phyloP scores from a whole-genome alignment of 306 rosid genomes.

The Oxytropis ochrocephala region DNA sequence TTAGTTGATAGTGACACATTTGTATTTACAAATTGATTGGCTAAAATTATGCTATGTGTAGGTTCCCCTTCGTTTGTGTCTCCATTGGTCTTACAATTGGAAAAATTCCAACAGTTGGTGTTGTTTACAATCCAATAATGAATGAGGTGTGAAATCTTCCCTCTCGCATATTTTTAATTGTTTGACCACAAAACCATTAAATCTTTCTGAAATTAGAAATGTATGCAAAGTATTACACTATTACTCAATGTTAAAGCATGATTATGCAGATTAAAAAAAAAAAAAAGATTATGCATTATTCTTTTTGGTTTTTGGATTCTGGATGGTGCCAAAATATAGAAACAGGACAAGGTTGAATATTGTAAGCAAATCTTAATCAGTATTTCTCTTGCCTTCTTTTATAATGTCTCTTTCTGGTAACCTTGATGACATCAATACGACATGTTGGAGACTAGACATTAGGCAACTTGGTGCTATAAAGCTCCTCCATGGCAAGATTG shows the following conservation, averaged over 20 bases:
- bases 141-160: constrained; percentile 62
- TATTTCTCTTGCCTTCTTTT: background rate
- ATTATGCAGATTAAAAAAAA: too few species aligned
- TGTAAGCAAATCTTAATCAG: background rate
- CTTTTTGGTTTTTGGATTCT: background rate
- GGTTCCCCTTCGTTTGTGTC: constrained; percentile 93
- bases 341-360: background rate
- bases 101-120: constrained; percentile 79
- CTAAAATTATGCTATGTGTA: constrained; percentile 20
- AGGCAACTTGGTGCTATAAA: background rate
- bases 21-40: constrained; percentile 10
- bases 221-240: background rate
- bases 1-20: constrained; percentile 5
- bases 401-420: background rate
- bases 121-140: constrained; percentile 90
- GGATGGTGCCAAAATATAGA: background rate
- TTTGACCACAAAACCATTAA: background rate
- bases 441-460: background rate
- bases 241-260: background rate
- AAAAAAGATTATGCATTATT: background rate
- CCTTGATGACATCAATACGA: background rate
- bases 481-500: background rate
- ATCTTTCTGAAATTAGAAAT: background rate
- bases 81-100: constrained; percentile 92
- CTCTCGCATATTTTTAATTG: background rate